Evolutionary conservation across 2,329 filamentous ascomycete species (phyloP), one percentile per base, ranked within the genome.

Genomic region (Tolypocladium guangdongense): DNA sequence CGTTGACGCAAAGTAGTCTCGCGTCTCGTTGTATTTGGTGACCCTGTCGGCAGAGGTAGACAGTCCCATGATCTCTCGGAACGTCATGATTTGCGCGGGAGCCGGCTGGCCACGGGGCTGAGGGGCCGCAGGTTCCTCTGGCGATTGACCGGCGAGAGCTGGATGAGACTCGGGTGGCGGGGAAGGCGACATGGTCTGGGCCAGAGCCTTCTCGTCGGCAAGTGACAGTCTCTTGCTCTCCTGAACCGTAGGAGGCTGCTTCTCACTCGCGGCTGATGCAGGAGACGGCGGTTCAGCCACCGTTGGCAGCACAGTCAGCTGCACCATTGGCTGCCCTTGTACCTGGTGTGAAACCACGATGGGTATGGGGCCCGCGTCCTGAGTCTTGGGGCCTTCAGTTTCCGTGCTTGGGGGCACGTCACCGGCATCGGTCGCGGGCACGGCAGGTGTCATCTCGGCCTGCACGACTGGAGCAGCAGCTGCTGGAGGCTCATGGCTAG

Each of bases 21-120:
- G 81, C 0, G 87, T 86, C 54, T 86, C 80, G 55, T 88, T 81
- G 66, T 88, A 95, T 16, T 83, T 84, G 45, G 78, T 74, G 55
- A 93, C 87, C 22, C 90, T 83, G 59, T 93, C 84, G 16, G 76
- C 68, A 0, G 83, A 68, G 2, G 80, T 81, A 18, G 80, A 76
- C 50, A 93, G 76, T 10, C 80, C 82, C 61, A 90, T 76, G 56
- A 96, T 95, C 54, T 95, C 87, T 50, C 84, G 81, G 69, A 95
- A 91, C 1, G 78, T 74, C 58, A 79, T 76, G 38, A 80, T 71
- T 48, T 63, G 62, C 12, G 63, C 48, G 27, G 53, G 56, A 27
- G 54, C 46, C 30, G 49, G 52, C 49, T 59, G 52, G 24, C 46
- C 46, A 12, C 22, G 46, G 14, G 24, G n/a, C n/a, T 11, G 27